phyloP scores from a whole-genome alignment of 495 filamentous ascomycete genomes.

The Antarctomyces pellizariae region DNA sequence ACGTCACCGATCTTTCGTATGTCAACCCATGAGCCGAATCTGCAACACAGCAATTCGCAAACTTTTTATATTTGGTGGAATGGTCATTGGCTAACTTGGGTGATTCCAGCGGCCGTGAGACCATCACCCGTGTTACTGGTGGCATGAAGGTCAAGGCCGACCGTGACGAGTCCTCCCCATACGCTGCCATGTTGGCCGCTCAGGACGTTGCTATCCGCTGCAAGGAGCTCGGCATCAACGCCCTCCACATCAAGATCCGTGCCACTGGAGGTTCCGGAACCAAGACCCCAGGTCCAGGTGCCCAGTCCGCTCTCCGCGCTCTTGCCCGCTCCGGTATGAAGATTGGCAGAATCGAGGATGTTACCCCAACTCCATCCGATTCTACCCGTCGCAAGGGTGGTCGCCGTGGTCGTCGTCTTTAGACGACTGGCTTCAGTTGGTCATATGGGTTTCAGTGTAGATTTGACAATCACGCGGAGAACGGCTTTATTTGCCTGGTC shows the following conservation, averaged over 20 bases:
- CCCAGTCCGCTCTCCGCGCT: constrained; percentile 95
- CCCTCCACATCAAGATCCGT: constrained; percentile 98
- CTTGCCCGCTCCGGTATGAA: constrained; percentile 97
- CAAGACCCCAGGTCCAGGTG: constrained; percentile 97
- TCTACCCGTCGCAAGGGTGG: constrained; percentile 97
- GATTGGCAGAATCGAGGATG: constrained; percentile 98
- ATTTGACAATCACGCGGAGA: constrained; percentile 43
- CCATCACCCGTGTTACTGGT: constrained; percentile 95
- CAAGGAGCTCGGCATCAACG: constrained; percentile 98
- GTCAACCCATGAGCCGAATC: constrained; percentile 19
- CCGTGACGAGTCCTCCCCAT: constrained; percentile 97
- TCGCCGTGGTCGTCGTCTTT: constrained; percentile 99
- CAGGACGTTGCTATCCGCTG: constrained; percentile 86
- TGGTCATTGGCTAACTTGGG: constrained; percentile 34
- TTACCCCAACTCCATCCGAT: constrained; percentile 96
- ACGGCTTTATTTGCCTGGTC: constrained; percentile 43
- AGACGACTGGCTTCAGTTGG: constrained; percentile 16
- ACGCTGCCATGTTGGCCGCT: constrained; percentile 99
- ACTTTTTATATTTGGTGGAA: constrained; percentile 8
- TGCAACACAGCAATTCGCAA: constrained; percentile 1
- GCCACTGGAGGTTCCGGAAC: constrained; percentile 99
- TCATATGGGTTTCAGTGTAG: constrained; percentile 28
- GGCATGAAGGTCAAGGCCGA: constrained; percentile 99
- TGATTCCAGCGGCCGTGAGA: constrained; percentile 92
- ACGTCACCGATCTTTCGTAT: constrained; percentile 96